These are phyloP conservation scores for Capsicum pubescens DNA, from an alignment of 257 asterid species.

Conservation along the genomic window DNA sequence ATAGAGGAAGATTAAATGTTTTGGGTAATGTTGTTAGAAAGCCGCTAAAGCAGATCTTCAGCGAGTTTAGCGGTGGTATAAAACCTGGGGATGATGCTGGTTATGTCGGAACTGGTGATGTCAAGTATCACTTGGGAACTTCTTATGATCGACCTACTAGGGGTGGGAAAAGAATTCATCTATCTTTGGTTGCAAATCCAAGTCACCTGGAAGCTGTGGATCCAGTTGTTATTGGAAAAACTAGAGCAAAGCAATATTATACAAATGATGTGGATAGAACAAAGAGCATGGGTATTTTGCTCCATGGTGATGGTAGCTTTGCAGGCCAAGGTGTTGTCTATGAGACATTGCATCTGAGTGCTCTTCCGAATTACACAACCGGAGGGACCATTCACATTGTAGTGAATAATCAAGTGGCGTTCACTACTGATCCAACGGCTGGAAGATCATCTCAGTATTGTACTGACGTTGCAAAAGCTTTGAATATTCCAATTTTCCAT, in stretches of 20 bases:
- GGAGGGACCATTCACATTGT: slow-evolving; percentile 77
- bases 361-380: slow-evolving; percentile 37
- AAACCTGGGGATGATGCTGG: slow-evolving; percentile 41
- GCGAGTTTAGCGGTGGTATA: slow-evolving; percentile 43
- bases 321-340: slow-evolving; percentile 48
- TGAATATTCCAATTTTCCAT: slow-evolving; percentile 75
- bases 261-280: slow-evolving; percentile 35
- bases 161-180: slow-evolving; percentile 42
- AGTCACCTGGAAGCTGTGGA: slow-evolving; percentile 48
- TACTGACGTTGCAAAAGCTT: slow-evolving; percentile 78
- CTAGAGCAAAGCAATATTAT: slow-evolving; percentile 41
- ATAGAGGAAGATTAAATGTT: slow-evolving; percentile 45
- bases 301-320: slow-evolving; percentile 46
- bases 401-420: slow-evolving; percentile 80
- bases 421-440: slow-evolving; percentile 66
- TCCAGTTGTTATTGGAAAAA: slow-evolving; percentile 44
- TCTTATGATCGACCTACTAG: slow-evolving; percentile 42
- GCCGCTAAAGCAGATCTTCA: slow-evolving; percentile 42
- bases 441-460: slow-evolving; percentile 84
- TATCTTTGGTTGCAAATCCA: slow-evolving; percentile 43
- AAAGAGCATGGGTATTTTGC: slow-evolving; percentile 37
- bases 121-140: slow-evolving; percentile 46
- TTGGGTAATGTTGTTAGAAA: slow-evolving; percentile 43
- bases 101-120: slow-evolving; percentile 43
- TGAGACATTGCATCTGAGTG: slow-evolving; percentile 42